Evolutionary conservation across 495 filamentous ascomycete species (phyloP), one percentile per base, ranked within the genome.

Genomic region (Aspergillus nidulans): DNA sequence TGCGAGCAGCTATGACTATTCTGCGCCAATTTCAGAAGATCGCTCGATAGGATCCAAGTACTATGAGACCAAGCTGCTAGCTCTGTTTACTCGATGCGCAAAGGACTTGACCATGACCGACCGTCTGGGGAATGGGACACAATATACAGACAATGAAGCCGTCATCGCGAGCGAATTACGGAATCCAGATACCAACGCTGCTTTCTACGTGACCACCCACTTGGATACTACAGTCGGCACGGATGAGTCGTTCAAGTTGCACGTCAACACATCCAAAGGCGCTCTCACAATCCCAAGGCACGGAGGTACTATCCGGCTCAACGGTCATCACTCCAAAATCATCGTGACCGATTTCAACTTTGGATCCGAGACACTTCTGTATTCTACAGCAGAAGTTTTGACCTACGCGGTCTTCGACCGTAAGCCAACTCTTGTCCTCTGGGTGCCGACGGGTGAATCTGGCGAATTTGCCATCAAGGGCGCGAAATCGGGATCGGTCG

Each of bases 271-370:
- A 2, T 83, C 81, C 2, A 70, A 61, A 21, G 82, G 82, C 3
- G 57, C 63, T 5, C 58, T 84, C 25, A 82, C 69, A 10, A 67
- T 81, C 25, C 76, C 73, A 4, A 59, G 61, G 48, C 60, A 70
- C 34, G 71, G 68, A 18, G 63, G 68, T 7, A 56, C 62, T 3
- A 70, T 82, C 46, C 62, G 72, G 6, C 70, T 85, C 16, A 82
- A 82, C 59, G 82, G 82, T 4, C 75, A 81, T 20, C 77, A 83
- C 49, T 76, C 80, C 10, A 85, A 85, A 67, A 84, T 85, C 34
- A 49, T 83, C 20, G 76, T 82, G 4, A 84, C 81, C 0, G 82
- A 85, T 56, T 85, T 82, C 55, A 62, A 50, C 3, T 74, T 85
- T 28, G 81, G 77, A 1, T 61, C 65, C 8, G 62, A 77, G 40